phyloP scores from a whole-genome alignment of 139 green algal genomes.

The Chlamydomonas sphaeroides region DNA sequence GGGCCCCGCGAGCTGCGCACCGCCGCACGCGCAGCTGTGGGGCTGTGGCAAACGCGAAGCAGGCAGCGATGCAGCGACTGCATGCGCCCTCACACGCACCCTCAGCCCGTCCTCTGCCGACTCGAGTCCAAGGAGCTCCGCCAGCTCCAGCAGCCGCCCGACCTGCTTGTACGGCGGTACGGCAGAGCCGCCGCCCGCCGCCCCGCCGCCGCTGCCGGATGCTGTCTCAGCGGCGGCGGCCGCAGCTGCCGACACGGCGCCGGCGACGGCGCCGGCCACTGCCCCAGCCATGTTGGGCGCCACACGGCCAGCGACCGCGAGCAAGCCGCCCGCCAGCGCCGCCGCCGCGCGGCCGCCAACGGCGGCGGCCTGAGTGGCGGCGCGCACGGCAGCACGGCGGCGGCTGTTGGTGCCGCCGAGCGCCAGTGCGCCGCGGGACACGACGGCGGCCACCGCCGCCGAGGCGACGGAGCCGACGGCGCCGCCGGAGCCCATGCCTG shows the following conservation, averaged over 20 bases:
- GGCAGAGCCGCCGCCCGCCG: not conserved
- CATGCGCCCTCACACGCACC: not conserved
- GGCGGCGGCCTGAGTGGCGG: not conserved
- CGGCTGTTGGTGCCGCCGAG: slow-evolving; percentile 19
- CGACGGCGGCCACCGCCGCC: no score
- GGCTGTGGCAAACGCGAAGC: no score
- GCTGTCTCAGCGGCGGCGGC: not conserved
- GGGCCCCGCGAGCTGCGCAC: no score
- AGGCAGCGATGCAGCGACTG: no score
- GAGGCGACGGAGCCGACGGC: no score
- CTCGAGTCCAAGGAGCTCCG: slow-evolving; percentile 16
- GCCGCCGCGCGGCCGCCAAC: slow-evolving; percentile 13
- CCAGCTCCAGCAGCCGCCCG: slow-evolving; percentile 35
- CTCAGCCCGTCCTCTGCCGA: not conserved
- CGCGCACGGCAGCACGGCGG: not conserved
- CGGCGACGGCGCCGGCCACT: not conserved
- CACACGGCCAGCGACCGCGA: slow-evolving; percentile 14
- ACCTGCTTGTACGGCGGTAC: slow-evolving; percentile 10
- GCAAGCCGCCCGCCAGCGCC: slow-evolving; percentile 22
- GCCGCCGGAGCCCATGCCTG: no score
- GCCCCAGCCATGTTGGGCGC: not conserved
- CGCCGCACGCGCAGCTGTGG: no score
- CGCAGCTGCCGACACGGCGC: not conserved
- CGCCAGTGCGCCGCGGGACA: no score
- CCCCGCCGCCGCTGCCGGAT: not conserved